Percentiles rank a stretch among this genome's conserved stretches.
Conservation (phyloP, 805 yeast genomes). For the Debaryomyces tyrocola region DNA sequence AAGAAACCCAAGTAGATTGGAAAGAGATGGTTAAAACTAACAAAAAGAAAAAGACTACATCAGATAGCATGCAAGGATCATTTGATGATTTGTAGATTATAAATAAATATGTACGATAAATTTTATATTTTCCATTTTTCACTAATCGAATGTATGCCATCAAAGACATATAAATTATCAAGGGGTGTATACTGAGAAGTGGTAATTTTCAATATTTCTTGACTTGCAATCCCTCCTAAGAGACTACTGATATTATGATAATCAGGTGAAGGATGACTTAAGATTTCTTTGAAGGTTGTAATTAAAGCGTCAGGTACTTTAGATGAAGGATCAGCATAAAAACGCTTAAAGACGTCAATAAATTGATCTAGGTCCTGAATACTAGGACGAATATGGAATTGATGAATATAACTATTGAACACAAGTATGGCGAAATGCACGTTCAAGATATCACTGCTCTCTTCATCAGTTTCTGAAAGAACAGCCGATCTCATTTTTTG, state of each 20-base stretch:
- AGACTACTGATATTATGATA: conserved; percentile 64
- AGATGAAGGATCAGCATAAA: conserved; percentile 14
- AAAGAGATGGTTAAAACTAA: conserved; percentile 70
- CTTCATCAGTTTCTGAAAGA: conserved; percentile 13
- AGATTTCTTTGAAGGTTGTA: conserved; percentile 29
- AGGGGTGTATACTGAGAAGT: conserved; percentile 82
- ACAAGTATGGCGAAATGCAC: conserved; percentile 48
- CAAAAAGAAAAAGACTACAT: conserved; percentile 53
- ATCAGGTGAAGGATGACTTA: conserved; percentile 40
- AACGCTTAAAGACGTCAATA: conserved; percentile 16
- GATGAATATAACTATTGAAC: conserved; percentile 19
- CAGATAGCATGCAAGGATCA: conserved; percentile 48
- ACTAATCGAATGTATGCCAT: conserved; percentile 62
- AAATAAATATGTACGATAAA: conserved; percentile 1
- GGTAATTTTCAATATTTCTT: conserved; percentile 74
- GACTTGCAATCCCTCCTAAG: conserved; percentile 84
- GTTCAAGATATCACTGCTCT: conserved; percentile 18
- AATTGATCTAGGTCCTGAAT: conserved; percentile 19
- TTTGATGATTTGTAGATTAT: conserved; percentile 51
- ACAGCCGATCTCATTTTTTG: conserved; percentile 15
- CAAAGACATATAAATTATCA: conserved; percentile 67
- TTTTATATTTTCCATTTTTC: conserved; percentile 35
- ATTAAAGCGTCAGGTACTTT: conserved; percentile 14
- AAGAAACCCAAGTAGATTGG: conserved; percentile 74
- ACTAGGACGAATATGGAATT: conserved; percentile 15